These are phyloP conservation scores for Cutaneotrichosporon cutaneum DNA, from an alignment of 1,284 basidiomycete genomes.

Conservation along the genomic window DNA sequence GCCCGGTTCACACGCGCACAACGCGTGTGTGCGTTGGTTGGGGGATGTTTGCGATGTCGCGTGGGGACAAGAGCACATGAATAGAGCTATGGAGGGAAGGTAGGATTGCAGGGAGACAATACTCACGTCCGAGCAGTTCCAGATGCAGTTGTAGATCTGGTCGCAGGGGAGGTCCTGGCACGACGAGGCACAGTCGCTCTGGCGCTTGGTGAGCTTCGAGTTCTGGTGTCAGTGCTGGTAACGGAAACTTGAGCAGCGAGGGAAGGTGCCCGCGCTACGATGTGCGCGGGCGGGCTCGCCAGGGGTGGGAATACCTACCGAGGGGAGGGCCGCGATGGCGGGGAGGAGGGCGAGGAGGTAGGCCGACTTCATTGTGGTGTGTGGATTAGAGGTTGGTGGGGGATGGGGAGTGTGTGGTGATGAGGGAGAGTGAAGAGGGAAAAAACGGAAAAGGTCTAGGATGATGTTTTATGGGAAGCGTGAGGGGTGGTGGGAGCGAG, in stretches of 20 bases:
- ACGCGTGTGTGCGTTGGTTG: no score
- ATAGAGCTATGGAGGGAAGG: background rate
- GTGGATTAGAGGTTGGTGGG: background rate
- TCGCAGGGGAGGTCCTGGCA: conserved; percentile 22
- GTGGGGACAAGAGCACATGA: no score
- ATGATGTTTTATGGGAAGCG: background rate
- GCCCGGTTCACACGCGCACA: no score
- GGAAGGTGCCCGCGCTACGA: background rate
- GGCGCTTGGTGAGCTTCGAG: conserved; percentile 13
- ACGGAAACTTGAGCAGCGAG: background rate
- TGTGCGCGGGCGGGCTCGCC: background rate
- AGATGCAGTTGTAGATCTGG: conserved; percentile 21
- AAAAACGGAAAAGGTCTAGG: background rate
- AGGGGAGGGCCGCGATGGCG: conserved; percentile 12
- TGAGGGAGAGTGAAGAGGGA: background rate
- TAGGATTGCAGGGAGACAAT: no score
- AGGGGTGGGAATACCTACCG: background rate
- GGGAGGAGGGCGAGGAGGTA: conserved; percentile 17
- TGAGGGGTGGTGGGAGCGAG: background rate
- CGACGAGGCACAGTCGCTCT: conserved; percentile 18
- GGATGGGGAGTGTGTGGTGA: background rate
- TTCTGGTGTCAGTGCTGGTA: conserved; percentile 8
- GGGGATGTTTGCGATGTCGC: background rate
- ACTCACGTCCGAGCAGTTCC: conserved; percentile 26
- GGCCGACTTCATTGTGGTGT: conserved; percentile 23